Conservation (phyloP, 1,284 basidiomycete species). For the Sporisorium sorghi region DNA sequence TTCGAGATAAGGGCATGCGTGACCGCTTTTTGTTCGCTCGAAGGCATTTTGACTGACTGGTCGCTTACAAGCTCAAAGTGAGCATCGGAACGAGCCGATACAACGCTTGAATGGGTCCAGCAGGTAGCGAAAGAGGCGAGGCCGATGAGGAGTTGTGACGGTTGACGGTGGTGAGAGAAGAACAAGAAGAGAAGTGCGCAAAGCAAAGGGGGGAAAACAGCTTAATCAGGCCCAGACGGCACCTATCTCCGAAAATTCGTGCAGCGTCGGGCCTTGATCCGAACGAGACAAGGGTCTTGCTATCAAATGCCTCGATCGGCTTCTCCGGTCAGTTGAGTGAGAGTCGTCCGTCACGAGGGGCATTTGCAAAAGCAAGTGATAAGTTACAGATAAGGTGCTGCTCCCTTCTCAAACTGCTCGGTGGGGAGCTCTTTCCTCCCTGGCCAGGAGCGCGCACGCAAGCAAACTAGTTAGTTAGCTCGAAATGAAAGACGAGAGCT, state of each 20-base stretch:
- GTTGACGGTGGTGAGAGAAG: constrained; percentile 5
- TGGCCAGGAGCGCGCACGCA: not conserved
- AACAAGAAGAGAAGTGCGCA: not conserved
- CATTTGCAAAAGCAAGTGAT: not conserved
- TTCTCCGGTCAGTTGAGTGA: not conserved
- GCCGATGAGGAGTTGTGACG: constrained; percentile 7
- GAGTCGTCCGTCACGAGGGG: too few species aligned
- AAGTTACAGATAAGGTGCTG: constrained; percentile 4
- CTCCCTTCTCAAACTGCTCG: too few species aligned
- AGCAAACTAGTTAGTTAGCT: too few species aligned
- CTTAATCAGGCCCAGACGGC: constrained; percentile 8
- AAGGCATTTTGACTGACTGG: constrained; percentile 3
- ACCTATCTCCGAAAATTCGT: constrained; percentile 33
- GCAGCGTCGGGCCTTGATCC: constrained; percentile 13
- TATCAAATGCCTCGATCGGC: not conserved
- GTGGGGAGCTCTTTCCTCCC: not conserved
- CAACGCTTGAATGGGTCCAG: too few species aligned
- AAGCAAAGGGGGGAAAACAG: not conserved
- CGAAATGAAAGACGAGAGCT: not conserved
- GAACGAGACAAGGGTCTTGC: not conserved
- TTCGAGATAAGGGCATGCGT: constrained; percentile 6
- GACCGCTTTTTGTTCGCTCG: not conserved
- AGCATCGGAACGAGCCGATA: constrained; percentile 9
- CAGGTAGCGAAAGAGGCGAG: not conserved
- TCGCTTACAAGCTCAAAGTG: not conserved